Base-by-base conservation (phyloP, 805 yeast species). In the Kluyveromyces lactis region DNA sequence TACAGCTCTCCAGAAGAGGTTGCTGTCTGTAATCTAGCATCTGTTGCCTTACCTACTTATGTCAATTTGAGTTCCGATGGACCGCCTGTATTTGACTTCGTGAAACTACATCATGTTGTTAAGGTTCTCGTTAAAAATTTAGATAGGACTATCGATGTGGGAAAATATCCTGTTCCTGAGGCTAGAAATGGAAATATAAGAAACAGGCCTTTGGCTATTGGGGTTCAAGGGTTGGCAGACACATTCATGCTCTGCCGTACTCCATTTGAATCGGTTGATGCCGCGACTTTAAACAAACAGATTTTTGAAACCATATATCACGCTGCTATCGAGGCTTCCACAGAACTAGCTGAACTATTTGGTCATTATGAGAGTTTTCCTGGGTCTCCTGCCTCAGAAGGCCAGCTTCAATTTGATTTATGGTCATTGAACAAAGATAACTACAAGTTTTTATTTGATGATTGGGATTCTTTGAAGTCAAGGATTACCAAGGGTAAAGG, bases 201-300 rank as follows among this genome's bases (percentile, higher is more conserved):
- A 52, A 80, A 90, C 58, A 71, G 97, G 46, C 97, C 97, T 15
- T 74, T 90, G 49, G 96, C 97, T 5, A 66, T 90, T 27, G 97
- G 97, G 46, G 96, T 90, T 11, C 96, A 89, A 63, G 97, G 97
- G 38, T 69, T 90, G 36, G 95, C 97, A n/a, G 97, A 90, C 60
- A 70, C 79, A 0, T 90, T 89, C 60, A 73, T 85, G 69, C 69
- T 73, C 44, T 68, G 90, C 43, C 74, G 90, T 48, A 56, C 85
- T 42, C 90, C 96, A n/a, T 90, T 86, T 58, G 96, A 86, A 50
- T 81, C 95, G n/a, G 63, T 69, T 21, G 83, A 77, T 52, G 95
- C 97, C 10, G 73, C 72, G 53, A 62, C 66, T 41, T 68, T 90
- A 42, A 90, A 90, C 63, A 71, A 72, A 41, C 87, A 84, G 62